Base-by-base conservation (phyloP, 768 basidiomycete genomes). In the Sporobolomyces phaffii region DNA sequence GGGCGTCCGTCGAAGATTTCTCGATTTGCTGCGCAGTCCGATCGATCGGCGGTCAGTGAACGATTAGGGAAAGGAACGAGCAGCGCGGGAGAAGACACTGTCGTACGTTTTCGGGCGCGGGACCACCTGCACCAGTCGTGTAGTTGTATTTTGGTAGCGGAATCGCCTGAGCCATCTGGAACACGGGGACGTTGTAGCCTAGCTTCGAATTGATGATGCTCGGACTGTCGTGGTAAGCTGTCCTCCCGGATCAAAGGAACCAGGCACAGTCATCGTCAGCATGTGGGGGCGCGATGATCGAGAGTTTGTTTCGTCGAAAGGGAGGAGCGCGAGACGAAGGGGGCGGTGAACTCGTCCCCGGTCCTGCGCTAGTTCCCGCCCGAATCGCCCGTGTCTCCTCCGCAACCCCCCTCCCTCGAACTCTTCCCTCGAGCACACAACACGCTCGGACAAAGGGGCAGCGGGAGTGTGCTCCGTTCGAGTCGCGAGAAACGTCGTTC, bases 91-190 rank as follows among this genome's bases (percentile, higher is more conserved):
- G 48, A 65, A n/a, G n/a, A n/a, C n/a, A n/a, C n/a, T n/a, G n/a
- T n/a, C 66, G 36, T 48, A 68, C 70, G 51, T 65, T 72, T 47
- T 68, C 74, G 0, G 73, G 74, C 14, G 70, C 75, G 31, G 65
- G 33, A 45, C 75, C 75, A 10, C 75, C 75, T 10, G 72, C 72
- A 52, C 75, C 75, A 41, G 73, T 65, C 20, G 52, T 64, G 50
- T 66, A 75, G 70, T 75, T 61, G 68, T 71, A 75, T 2, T 64
- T 44, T 8, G 68, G 71, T n/a, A 73, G 41, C 13, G 75, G 75
- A 20, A 75, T 75, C 28, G 49, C 31, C 66, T 75, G 75, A 1
- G 73, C 64, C 10, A 75, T 62, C 51, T 75, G 75, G 62, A 72
- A 75, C 54, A 75, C 73, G 26, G 72, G 68, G 1, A 67, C 64